Conservation (phyloP, 257 asterid species). For the Euphrasia confusa region DNA sequence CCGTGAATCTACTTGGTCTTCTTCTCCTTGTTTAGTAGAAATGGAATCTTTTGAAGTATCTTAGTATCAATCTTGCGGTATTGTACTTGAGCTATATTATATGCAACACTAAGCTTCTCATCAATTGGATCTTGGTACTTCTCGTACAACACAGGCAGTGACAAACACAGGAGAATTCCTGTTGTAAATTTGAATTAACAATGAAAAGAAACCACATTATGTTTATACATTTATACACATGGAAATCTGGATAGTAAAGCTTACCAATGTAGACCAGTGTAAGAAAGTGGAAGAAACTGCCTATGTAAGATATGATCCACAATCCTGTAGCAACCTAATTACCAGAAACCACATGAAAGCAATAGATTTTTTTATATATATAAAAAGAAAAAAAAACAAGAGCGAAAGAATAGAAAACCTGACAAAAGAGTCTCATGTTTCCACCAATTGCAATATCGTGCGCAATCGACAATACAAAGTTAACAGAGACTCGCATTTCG, state of each 20-base stretch:
- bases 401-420: conserved; percentile 45
- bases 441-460: conserved; percentile 71
- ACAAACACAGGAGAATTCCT: conserved; percentile 71
- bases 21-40: conserved; percentile 54
- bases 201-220: conserved; percentile 9
- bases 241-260: conserved; percentile 20
- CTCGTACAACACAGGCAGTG: conserved; percentile 68
- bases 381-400: conserved; percentile 13
- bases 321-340: conserved; percentile 59
- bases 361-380: background rate
- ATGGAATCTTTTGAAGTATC: conserved; percentile 50
- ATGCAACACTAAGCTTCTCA: conserved; percentile 52
- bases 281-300: conserved; percentile 71
- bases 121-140: conserved; percentile 76
- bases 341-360: conserved; percentile 21
- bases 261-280: conserved; percentile 70
- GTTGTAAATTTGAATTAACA: conserved; percentile 20
- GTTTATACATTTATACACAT: background rate
- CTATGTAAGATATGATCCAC: conserved; percentile 70
- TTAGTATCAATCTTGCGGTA: conserved; percentile 44
- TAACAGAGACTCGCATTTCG: conserved; percentile 62
- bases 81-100: conserved; percentile 41
- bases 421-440: conserved; percentile 46
- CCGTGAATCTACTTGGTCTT: conserved; percentile 58
- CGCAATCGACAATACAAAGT: conserved; percentile 53